These are phyloP conservation scores for Debaryomycetaceae sp. DNA, from an alignment of 1,139 yeast species.

Conservation along the genomic window DNA sequence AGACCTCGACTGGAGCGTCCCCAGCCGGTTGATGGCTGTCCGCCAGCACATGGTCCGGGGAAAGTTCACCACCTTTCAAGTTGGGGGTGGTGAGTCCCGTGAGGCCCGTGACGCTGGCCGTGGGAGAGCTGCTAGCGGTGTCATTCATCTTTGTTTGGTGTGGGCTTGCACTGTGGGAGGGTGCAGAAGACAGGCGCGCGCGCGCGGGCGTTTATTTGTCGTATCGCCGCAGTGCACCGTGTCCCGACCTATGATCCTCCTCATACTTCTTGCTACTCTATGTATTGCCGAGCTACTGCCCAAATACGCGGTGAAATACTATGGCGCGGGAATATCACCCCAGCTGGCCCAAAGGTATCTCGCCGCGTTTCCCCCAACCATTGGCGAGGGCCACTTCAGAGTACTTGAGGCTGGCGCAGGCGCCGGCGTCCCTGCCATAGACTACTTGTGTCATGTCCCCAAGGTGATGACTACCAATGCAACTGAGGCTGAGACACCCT, in stretches of 20 bases:
- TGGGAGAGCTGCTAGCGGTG: conserved; percentile 1
- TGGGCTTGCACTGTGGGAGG: no score
- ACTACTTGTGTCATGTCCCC: conserved; percentile 16
- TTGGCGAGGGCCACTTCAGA: conserved; percentile 3
- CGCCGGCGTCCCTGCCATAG: not conserved
- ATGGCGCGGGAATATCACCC: conserved; percentile 3
- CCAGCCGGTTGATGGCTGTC: no score
- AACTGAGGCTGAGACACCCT: not conserved
- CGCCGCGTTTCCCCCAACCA: no score
- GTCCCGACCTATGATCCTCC: not conserved
- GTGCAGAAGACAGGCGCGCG: no score
- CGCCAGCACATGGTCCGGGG: conserved; percentile 5
- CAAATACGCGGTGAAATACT: conserved; percentile 6
- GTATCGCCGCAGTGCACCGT: not conserved
- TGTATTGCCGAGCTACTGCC: not conserved
- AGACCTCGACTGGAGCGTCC: no score
- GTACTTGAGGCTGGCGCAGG: conserved; percentile 6
- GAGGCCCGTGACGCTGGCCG: conserved; percentile 1
- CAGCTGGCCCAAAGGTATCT: conserved; percentile 1
- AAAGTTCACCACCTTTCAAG: conserved; percentile 13
- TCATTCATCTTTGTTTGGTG: no score
- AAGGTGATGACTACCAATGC: conserved; percentile 4
- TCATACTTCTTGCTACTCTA: not conserved
- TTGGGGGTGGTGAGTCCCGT: conserved; percentile 17
- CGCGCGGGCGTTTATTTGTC: not conserved